phyloP scores from a whole-genome alignment of 2,329 filamentous ascomycete genomes.

The Lojkania enalia region DNA sequence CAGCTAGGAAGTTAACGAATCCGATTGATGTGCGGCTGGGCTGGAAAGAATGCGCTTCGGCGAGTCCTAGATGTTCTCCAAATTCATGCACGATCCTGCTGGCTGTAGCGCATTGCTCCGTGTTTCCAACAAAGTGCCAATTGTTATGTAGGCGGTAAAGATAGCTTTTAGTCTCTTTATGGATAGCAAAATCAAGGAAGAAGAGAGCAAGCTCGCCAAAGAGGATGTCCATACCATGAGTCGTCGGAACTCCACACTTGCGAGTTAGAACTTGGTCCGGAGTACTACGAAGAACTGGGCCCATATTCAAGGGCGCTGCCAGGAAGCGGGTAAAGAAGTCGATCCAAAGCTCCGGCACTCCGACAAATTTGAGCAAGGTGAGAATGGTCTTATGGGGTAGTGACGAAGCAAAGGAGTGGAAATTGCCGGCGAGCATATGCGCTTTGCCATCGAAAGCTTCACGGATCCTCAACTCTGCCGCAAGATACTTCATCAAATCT shows the following conservation, averaged over 20 bases:
- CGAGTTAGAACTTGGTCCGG: conserved; percentile 22
- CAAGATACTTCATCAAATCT: conserved; percentile 29
- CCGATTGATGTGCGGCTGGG: conserved; percentile 13
- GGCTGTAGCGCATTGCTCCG: conserved; percentile 14
- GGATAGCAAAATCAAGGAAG: conserved; percentile 31
- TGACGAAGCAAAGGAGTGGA: conserved; percentile 59
- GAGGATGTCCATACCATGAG: conserved; percentile 27
- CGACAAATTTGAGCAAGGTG: conserved; percentile 61
- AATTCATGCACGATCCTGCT: conserved; percentile 17
- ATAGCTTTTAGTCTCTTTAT: conserved; percentile 19
- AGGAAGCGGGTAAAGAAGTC: conserved; percentile 61
- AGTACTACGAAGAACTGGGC: conserved; percentile 22
- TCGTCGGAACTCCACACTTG: conserved; percentile 24
- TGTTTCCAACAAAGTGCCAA: conserved; percentile 29
- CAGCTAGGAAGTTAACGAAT: conserved; percentile 13
- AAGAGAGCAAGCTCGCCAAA: conserved; percentile 33
- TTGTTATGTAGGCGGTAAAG: conserved; percentile 29
- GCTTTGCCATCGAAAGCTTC: conserved; percentile 22
- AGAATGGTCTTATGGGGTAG: conserved; percentile 64
- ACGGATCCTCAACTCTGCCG: conserved; percentile 25
- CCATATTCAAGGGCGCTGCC: conserved; percentile 27
- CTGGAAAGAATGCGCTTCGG: conserved; percentile 3
- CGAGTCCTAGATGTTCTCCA: conserved; percentile 21
- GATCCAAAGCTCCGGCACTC: conserved; percentile 60
- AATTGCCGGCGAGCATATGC: conserved; percentile 16